These are phyloP conservation scores for Diaporthe australafricana DNA, from an alignment of 2,329 filamentous ascomycete species.

Conservation along the genomic window DNA sequence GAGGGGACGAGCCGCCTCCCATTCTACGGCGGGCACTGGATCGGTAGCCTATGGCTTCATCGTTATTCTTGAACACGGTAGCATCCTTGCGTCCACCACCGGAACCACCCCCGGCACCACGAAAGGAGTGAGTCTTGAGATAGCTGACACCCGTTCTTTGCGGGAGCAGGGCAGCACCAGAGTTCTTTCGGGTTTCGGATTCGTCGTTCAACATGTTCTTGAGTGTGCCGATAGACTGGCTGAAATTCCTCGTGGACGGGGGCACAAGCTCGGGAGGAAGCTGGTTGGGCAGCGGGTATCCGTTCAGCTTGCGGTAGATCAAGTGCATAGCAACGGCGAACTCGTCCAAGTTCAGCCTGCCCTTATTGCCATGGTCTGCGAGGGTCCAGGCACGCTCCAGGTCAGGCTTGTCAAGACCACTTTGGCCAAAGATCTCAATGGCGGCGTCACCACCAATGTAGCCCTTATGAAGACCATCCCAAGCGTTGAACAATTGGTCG, in stretches of 20 bases:
- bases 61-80: constrained; percentile 96
- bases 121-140: constrained; percentile 94
- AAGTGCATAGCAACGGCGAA: constrained; percentile 99
- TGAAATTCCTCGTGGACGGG: constrained; percentile 93
- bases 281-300: constrained; percentile 88
- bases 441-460: constrained; percentile 92
- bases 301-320: constrained; percentile 97
- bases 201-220: constrained; percentile 91
- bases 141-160: constrained; percentile 99
- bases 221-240: constrained; percentile 90
- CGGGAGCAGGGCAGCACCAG: constrained; percentile 89
- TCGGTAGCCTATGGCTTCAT: constrained; percentile 90
- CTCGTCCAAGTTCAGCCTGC: constrained; percentile 93
- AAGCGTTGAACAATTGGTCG: constrained; percentile 92
- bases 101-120: constrained; percentile 66
- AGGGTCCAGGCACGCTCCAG: constrained; percentile 95
- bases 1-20: constrained; percentile 79
- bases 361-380: constrained; percentile 93
- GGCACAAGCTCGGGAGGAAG: constrained; percentile 93
- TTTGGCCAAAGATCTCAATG: constrained; percentile 97
- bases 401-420: constrained; percentile 89
- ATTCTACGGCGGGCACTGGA: constrained; percentile 92
- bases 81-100: constrained; percentile 84
- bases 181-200: constrained; percentile 88
- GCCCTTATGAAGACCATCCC: constrained; percentile 94